phyloP scores from a whole-genome alignment of 148 eudicot genomes.

The Talinum fruticosum region DNA sequence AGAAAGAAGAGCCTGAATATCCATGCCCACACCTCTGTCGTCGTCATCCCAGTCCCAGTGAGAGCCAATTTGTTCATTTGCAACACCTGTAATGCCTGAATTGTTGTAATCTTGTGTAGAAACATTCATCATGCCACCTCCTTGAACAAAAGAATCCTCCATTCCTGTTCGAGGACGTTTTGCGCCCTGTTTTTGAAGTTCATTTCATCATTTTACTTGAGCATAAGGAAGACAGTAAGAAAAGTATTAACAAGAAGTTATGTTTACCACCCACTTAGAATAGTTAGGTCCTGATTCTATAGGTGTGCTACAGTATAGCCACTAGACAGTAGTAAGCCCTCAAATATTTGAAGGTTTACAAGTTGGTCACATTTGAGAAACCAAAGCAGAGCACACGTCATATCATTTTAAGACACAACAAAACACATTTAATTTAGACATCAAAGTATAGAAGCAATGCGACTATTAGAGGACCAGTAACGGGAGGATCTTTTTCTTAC shows the following conservation, averaged over 20 bases:
- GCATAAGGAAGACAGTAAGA: not conserved
- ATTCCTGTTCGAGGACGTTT: conserved; percentile 75
- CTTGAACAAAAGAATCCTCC: conserved; percentile 59
- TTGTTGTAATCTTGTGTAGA: conserved; percentile 51
- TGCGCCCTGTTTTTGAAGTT: conserved; percentile 60
- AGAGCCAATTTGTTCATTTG: conserved; percentile 57
- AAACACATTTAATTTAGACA: not conserved
- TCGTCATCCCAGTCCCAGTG: conserved; percentile 95
- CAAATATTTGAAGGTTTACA: not conserved
- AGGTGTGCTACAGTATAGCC: not conserved
- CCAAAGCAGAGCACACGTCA: not conserved
- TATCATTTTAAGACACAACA: not conserved
- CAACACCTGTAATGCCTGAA: conserved; percentile 49
- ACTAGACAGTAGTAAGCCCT: not conserved
- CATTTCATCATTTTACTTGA: conserved; percentile 7
- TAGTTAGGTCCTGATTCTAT: not conserved
- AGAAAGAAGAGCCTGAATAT: conserved; percentile 87
- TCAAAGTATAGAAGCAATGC: not conserved
- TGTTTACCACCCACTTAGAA: not conserved
- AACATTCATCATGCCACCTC: conserved; percentile 48
- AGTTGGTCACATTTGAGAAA: no score
- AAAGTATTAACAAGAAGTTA: not conserved
- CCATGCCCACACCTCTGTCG: conserved; percentile 70
- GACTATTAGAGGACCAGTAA: not conserved
- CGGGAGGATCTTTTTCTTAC: not conserved